Evolutionary conservation across 148 eudicot genomes (phyloP).

Genomic region (Agrostemma githago): DNA sequence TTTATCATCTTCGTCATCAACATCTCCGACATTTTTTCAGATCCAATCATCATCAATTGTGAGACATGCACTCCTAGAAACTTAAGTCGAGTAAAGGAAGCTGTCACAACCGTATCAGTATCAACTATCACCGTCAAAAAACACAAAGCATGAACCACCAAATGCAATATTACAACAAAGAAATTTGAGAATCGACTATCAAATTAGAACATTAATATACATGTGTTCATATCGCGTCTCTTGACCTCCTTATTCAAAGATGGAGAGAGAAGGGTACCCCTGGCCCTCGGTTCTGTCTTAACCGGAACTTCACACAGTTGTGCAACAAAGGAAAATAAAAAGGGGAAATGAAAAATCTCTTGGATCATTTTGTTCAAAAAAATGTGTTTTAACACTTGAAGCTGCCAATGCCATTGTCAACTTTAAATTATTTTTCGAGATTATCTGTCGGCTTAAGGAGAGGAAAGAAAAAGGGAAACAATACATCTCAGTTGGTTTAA

Average conservation of each 20-base stretch:
- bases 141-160: background rate
- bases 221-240: conserved; percentile 29
- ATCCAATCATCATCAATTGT: too few relatives aligned
- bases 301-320: conserved; percentile 27
- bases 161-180: background rate
- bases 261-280: conserved; percentile 25
- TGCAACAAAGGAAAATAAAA: conserved; percentile 9
- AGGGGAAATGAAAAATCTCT: conserved; percentile 23
- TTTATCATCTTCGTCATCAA: too few relatives aligned
- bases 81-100: too few relatives aligned
- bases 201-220: conserved; percentile 24
- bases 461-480: conserved; percentile 12
- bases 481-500: conserved; percentile 29
- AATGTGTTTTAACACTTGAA: conserved; percentile 29
- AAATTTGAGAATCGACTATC: conserved; percentile 3
- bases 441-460: conserved; percentile 30
- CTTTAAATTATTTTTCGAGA: conserved; percentile 49
- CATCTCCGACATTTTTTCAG: too few relatives aligned
- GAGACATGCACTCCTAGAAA: too few relatives aligned
- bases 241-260: conserved; percentile 39
- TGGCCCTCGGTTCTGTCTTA: conserved; percentile 28
- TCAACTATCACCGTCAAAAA: background rate
- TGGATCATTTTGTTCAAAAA: conserved; percentile 22
- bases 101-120: background rate
- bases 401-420: conserved; percentile 32